Evolutionary conservation across 495 filamentous ascomycete species (phyloP), one percentile per base, ranked within the genome.

Genomic region (Penicillium parvum): DNA sequence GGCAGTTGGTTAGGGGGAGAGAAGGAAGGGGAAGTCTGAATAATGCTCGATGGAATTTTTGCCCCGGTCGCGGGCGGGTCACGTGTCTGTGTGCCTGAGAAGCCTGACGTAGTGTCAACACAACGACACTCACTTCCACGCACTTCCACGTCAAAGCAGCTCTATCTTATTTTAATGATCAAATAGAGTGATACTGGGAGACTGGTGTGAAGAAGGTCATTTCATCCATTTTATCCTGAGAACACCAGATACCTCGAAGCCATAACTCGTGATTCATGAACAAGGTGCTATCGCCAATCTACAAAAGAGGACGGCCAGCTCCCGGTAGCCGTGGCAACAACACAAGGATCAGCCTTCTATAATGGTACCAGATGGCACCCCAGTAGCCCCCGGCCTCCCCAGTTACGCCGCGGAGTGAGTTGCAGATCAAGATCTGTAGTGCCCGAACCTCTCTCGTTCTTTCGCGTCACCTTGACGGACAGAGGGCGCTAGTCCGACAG

Each of bases 321-420:
- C 19, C 14, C 37, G 16, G 32, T 45, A 46, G 33, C 33, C 49
- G 29, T 11, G 36, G 40, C 43, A 52, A 46, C 40, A 42, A 22
- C 28, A 39, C 33, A 20, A 21, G 41, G 36, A 35, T 26, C 36
- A 18, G 32, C 40, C 29, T 43, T 34, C 65, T 59, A 78, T 37
- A 90, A 37, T n/a, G 86, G 88, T 48, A 94, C 63, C 25, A 95
- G 74, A 73, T 94, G 88, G 60, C 91, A 97, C 22, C 91, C 91
- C 45, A 97, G 66, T 51, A 91, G 60, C 4, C 91, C 91, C 53
- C 86, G 76, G 7, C 91, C 91, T 33, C 90, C 91, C 91, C 91
- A 97, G 56, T 86, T 70, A 29, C 76, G 75, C 43, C 80, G 73
- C 29, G 91, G 91, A 38, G 69, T 84, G 44, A 97, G 61, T 38